Conservation (phyloP, 2,329 filamentous ascomycete species). For the Penicillium sp. region DNA sequence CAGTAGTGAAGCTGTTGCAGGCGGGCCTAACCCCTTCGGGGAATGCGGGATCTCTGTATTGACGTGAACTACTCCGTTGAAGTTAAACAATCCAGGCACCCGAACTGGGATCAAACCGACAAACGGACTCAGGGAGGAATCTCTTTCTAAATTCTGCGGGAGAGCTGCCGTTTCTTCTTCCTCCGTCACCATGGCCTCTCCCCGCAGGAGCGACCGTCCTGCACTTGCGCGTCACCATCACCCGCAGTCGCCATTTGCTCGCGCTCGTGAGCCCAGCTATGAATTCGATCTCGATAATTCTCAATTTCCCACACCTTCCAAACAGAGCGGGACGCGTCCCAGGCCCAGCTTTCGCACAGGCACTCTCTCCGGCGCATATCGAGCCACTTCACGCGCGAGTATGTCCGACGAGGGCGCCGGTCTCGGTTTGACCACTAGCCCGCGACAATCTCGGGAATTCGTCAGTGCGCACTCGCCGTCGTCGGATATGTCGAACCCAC, state of each 20-base stretch:
- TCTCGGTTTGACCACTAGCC: constrained; percentile 31
- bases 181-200: constrained; percentile 35
- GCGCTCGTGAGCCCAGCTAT: constrained; percentile 28
- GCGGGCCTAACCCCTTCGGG: constrained; percentile 20
- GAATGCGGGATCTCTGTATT: constrained; percentile 23
- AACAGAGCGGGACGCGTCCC: constrained; percentile 31
- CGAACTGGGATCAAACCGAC: neutral
- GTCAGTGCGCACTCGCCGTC: constrained; percentile 33
- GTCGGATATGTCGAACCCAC: constrained; percentile 39
- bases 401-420: constrained; percentile 28
- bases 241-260: constrained; percentile 36
- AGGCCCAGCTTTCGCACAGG: constrained; percentile 39
- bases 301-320: constrained; percentile 30
- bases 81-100: neutral
- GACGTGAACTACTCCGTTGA: constrained; percentile 5
- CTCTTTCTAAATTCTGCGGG: neutral
- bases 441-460: constrained; percentile 29
- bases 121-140: neutral
- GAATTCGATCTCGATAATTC: constrained; percentile 32
- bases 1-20: constrained; percentile 2
- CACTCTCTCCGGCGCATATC: constrained; percentile 44
- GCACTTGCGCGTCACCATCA: constrained; percentile 34
- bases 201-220: constrained; percentile 30
- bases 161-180: constrained; percentile 9
- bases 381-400: constrained; percentile 33